These are phyloP conservation scores for Gillenia trifoliata DNA, from an alignment of 306 rosid species.

Conservation along the genomic window DNA sequence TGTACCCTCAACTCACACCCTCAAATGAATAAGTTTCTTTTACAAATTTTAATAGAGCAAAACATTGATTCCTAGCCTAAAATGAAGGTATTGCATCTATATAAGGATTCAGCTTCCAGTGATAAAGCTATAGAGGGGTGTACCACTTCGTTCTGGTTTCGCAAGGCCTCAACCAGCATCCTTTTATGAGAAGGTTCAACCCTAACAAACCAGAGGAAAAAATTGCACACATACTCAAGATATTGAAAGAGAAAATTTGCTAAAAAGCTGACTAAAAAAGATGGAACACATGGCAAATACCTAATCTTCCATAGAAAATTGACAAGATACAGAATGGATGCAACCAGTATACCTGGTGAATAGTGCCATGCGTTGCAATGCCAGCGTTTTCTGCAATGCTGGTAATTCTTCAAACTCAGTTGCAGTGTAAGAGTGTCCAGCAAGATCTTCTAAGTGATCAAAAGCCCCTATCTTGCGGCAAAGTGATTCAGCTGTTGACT, in stretches of 20 bases:
- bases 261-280: not conserved
- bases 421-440: constrained; percentile 83
- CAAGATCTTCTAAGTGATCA: constrained; percentile 71
- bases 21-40: not conserved
- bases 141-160: constrained; percentile 98
- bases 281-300: not conserved
- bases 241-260: not conserved
- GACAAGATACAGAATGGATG: not conserved
- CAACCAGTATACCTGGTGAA: constrained; percentile 61
- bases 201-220: constrained; percentile 38
- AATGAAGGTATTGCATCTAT: not conserved
- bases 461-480: constrained; percentile 97
- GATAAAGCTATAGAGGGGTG: constrained; percentile 3
- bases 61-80: not conserved
- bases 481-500: constrained; percentile 97
- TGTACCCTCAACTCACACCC: not conserved
- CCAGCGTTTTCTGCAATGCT: constrained; percentile 73
- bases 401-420: constrained; percentile 95
- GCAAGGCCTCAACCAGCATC: constrained; percentile 97
- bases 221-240: not conserved
- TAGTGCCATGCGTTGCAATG: constrained; percentile 92
- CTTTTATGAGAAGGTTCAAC: constrained; percentile 98
- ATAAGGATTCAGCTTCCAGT: not conserved
- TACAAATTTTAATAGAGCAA: not conserved
- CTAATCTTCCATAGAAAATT: constrained; percentile 1